Conservation (phyloP, 163 green algal genomes). For the Coccomyxa subellipsoidea region DNA sequence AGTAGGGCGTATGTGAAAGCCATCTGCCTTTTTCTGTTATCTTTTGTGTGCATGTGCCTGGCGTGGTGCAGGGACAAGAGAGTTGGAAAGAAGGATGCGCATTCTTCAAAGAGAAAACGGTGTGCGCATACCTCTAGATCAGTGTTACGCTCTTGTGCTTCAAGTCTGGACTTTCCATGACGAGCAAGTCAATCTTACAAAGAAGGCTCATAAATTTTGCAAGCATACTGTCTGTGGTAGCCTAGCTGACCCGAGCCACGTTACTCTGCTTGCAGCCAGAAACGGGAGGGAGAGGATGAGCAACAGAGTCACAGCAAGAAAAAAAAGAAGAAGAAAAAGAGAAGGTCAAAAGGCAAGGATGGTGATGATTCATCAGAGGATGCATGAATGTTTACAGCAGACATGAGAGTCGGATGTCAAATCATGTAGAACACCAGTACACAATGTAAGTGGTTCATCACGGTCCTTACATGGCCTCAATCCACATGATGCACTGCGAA, state of each 20-base stretch:
- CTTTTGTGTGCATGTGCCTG: not conserved
- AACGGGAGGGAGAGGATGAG: not conserved
- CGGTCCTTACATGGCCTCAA: too few relatives aligned
- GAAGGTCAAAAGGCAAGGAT: not conserved
- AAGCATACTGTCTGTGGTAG: not conserved
- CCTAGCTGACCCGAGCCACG: not conserved
- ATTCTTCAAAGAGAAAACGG: not conserved
- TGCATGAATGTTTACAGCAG: too few relatives aligned
- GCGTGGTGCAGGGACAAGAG: not conserved
- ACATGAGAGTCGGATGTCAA: too few relatives aligned
- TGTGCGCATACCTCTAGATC: not conserved
- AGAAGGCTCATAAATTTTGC: too few relatives aligned
- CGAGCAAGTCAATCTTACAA: too few relatives aligned
- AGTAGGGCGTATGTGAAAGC: too few relatives aligned
- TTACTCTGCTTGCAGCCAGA: not conserved
- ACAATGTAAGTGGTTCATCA: too few relatives aligned
- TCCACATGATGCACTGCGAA: too few relatives aligned
- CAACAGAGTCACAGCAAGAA: not conserved
- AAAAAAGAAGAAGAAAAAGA: not conserved
- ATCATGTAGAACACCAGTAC: too few relatives aligned
- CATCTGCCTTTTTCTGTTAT: not conserved
- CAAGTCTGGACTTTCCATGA: too few relatives aligned
- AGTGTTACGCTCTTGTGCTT: too few relatives aligned
- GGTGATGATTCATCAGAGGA: not conserved
- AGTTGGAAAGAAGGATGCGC: not conserved